Conservation (phyloP, 768 basidiomycete species). For the Porpolomopsis calyptriformis region DNA sequence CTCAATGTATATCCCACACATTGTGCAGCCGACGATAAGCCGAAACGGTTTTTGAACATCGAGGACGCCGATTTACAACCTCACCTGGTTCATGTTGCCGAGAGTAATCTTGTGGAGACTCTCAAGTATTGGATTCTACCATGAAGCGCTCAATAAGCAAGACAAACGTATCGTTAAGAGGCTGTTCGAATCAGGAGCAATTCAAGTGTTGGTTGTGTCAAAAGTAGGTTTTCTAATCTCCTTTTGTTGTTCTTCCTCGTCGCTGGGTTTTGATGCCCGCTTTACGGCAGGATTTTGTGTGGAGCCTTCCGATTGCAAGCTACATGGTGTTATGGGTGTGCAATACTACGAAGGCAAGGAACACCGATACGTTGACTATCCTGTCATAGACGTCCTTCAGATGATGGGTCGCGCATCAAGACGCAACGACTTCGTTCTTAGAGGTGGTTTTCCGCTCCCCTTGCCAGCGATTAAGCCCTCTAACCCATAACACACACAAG, state of each 20-base stretch:
- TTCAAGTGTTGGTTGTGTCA: constrained; percentile 89
- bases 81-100: constrained; percentile 77
- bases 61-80: constrained; percentile 73
- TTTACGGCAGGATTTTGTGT: constrained; percentile 70
- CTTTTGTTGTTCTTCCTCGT: not conserved
- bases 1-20: too few species aligned
- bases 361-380: constrained; percentile 95
- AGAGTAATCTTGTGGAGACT: constrained; percentile 65
- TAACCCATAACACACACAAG: too few species aligned
- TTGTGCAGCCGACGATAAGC: constrained; percentile 77
- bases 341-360: constrained; percentile 95
- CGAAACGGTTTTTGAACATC: constrained; percentile 82
- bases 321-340: constrained; percentile 99
- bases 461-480: too few species aligned
- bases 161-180: constrained; percentile 92
- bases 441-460: too few species aligned
- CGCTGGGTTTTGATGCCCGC: not conserved
- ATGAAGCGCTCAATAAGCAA: constrained; percentile 84
- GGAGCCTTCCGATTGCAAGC: constrained; percentile 86
- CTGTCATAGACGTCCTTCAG: constrained; percentile 95
- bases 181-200: constrained; percentile 86
- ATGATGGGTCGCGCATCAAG: constrained; percentile 99
- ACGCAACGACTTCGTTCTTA: too few species aligned
- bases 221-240: constrained; percentile 43
- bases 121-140: constrained; percentile 89